Evolutionary conservation across 345 rosid genomes (phyloP).

Genomic region (Hypericum androsaemum): DNA sequence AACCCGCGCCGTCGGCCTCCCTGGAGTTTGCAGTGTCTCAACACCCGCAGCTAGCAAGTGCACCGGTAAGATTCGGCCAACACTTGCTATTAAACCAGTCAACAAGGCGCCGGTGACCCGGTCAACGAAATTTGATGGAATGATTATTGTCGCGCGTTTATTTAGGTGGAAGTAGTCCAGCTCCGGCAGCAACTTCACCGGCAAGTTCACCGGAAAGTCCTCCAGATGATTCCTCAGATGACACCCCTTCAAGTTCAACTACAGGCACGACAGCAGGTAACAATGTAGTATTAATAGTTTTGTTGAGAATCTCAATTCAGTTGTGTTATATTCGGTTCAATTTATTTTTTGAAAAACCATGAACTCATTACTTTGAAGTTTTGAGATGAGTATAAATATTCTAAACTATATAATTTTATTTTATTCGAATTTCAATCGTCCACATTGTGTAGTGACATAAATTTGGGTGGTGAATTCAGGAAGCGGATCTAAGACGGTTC

Average conservation of each 20-base stretch:
- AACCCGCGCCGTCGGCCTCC: slow-evolving; percentile 17
- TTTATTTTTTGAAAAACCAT: too few relatives aligned
- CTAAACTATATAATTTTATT: too few relatives aligned
- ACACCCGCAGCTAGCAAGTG: slow-evolving; percentile 29
- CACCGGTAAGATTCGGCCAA: slow-evolving; percentile 15
- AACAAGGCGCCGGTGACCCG: background rate
- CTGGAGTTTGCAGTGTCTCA: slow-evolving; percentile 24
- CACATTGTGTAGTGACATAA: too few relatives aligned
- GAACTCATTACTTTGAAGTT: too few relatives aligned
- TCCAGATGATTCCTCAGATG: slow-evolving; percentile 18
- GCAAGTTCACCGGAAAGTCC: slow-evolving; percentile 18
- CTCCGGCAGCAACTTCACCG: slow-evolving; percentile 7
- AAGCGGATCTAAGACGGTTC: slow-evolving; percentile 29
- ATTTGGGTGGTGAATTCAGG: slow-evolving; percentile 10
- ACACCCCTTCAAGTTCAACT: slow-evolving; percentile 15
- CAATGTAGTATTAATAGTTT: too few relatives aligned
- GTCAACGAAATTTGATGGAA: background rate
- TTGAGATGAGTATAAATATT: background rate
- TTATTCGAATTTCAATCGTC: too few relatives aligned
- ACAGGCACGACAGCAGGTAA: slow-evolving; percentile 20
- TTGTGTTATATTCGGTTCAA: too few relatives aligned
- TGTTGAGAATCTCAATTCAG: too few relatives aligned
- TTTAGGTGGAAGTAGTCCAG: background rate
- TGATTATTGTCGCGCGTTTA: background rate
- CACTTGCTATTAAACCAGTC: background rate